Percentiles rank a stretch among this genome's conserved stretches.
Conservation (phyloP, 2,329 filamentous ascomycete species). For the Neofusicoccum parvum region DNA sequence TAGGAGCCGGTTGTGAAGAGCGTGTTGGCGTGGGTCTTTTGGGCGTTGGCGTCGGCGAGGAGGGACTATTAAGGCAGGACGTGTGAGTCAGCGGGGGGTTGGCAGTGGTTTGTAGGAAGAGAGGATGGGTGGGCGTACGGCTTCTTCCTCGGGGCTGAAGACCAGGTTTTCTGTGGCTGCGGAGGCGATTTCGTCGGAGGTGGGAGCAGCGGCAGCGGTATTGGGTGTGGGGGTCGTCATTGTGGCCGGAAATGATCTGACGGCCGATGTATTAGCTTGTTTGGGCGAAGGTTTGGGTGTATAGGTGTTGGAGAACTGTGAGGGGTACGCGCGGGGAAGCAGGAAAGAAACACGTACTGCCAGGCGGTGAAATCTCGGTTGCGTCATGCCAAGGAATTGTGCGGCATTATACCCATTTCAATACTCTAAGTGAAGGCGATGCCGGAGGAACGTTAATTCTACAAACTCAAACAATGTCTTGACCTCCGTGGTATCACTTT, state of each 20-base stretch:
- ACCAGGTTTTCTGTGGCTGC: background rate
- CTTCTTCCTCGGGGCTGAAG: conserved; percentile 22
- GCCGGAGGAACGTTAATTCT: background rate
- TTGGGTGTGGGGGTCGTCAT: background rate
- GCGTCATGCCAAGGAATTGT: conserved; percentile 16
- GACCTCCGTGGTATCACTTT: no score
- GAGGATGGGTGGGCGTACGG: background rate
- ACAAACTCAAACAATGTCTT: no score
- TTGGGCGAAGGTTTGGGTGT: background rate
- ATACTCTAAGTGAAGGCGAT: no score
- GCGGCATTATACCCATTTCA: background rate
- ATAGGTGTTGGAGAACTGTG: background rate
- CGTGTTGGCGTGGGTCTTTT: conserved; percentile 76
- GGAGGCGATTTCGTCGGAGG: conserved; percentile 5
- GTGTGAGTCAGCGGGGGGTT: background rate
- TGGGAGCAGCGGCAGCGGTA: background rate
- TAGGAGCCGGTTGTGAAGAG: conserved; percentile 75
- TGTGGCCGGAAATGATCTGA: background rate
- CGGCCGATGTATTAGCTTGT: no score
- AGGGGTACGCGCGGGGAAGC: background rate
- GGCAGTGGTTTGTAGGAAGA: background rate
- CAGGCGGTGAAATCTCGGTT: conserved; percentile 18
- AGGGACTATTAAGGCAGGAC: conserved; percentile 55
- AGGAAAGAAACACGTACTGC: background rate
- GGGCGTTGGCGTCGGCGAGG: conserved; percentile 68